Evolutionary conservation across 2,329 filamentous ascomycete genomes (phyloP).

Genomic region (Trichophyton simii): DNA sequence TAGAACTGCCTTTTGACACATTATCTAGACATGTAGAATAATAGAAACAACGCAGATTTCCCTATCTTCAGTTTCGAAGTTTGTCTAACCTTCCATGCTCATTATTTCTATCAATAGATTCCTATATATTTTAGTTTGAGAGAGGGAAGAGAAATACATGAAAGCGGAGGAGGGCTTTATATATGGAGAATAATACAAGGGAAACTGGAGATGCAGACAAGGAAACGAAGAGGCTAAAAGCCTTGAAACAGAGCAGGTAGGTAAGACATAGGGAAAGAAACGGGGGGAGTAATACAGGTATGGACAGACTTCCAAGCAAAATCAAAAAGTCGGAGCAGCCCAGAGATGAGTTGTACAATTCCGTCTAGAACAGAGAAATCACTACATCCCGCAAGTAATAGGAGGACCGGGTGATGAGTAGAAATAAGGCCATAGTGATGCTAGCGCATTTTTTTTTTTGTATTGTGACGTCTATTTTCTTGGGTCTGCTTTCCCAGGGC

Average conservation of each 20-base stretch:
- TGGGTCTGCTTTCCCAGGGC: background rate
- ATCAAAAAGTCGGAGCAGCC: background rate
- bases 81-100: background rate
- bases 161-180: constrained; percentile 1
- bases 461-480: background rate
- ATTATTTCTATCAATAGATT: constrained; percentile 3
- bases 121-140: background rate
- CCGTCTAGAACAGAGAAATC: background rate
- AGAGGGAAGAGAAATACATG: background rate
- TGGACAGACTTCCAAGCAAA: constrained; percentile 1
- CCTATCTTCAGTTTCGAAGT: background rate
- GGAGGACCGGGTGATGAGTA: background rate
- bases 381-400: background rate
- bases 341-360: background rate
- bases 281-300: constrained; percentile 1
- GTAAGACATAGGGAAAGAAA: constrained; percentile 1
- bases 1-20: background rate
- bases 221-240: background rate
- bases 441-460: background rate
- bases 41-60: background rate
- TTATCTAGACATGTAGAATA: background rate
- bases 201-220: constrained; percentile 1
- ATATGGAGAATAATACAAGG: constrained; percentile 6
- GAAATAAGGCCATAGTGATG: background rate
- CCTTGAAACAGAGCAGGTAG: background rate